These are phyloP conservation scores for Areca catechu DNA, from an alignment of 176 grass and related monocot genomes.

Conservation along the genomic window DNA sequence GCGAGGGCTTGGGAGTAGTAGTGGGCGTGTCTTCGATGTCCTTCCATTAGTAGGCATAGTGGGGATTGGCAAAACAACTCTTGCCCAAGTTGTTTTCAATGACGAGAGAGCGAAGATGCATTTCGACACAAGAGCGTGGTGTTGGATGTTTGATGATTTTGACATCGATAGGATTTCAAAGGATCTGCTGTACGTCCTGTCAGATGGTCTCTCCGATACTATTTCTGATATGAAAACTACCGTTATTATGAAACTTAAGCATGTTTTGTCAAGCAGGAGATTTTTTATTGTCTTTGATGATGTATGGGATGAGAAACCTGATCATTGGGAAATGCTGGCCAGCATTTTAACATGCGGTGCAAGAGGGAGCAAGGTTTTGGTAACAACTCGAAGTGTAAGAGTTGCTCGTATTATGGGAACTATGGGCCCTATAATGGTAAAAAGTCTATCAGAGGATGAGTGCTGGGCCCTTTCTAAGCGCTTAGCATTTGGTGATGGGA, in stretches of 20 bases:
- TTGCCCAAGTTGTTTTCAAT: conserved; percentile 26
- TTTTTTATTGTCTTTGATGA: conserved; percentile 32
- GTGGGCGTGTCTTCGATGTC: conserved; percentile 1
- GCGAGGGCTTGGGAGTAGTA: too few relatives aligned
- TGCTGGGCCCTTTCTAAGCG: conserved; percentile 21
- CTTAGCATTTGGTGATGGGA: too few relatives aligned
- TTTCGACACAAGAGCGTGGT: conserved; percentile 23
- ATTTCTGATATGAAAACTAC: too few relatives aligned
- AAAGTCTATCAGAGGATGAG: not conserved
- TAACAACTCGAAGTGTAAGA: conserved; percentile 24
- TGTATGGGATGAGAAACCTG: conserved; percentile 26
- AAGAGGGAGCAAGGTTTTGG: conserved; percentile 7
- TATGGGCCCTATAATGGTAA: conserved; percentile 11
- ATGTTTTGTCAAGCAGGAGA: conserved; percentile 7
- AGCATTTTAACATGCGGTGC: not conserved
- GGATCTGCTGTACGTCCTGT: not conserved
- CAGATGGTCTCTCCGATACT: not conserved
- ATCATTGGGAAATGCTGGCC: conserved; percentile 3
- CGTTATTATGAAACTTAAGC: not conserved
- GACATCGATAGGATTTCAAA: conserved; percentile 9
- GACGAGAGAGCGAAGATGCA: conserved; percentile 3
- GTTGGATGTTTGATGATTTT: not conserved
- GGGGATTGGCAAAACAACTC: conserved; percentile 44
- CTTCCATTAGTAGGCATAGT: conserved; percentile 31
- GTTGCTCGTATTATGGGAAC: conserved; percentile 27